Percentiles rank a stretch among this genome's conserved stretches.
Conservation (phyloP, 768 basidiomycete genomes). For the Mycena polygramma region DNA sequence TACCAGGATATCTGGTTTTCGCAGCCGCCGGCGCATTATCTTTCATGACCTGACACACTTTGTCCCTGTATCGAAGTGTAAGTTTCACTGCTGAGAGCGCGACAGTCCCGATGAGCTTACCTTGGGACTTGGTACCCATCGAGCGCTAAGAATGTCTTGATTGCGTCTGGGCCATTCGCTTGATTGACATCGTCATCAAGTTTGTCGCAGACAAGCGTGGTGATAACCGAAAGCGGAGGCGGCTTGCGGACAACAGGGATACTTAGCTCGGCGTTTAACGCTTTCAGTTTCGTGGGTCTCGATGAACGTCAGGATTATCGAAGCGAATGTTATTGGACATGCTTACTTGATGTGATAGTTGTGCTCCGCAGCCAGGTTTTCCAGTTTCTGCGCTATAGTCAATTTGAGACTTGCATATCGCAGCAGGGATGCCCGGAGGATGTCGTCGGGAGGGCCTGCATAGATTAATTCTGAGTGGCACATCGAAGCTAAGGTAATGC, state of each 20-base stretch:
- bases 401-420: not conserved
- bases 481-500: not conserved
- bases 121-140: constrained; percentile 13
- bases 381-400: not conserved
- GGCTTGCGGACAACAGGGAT: constrained; percentile 12
- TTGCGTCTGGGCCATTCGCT: too few relatives aligned
- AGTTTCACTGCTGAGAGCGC: not conserved
- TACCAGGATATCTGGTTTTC: not conserved
- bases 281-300: constrained; percentile 3
- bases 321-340: not conserved
- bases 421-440: not conserved
- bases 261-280: constrained; percentile 9
- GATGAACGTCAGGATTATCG: not conserved
- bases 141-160: constrained; percentile 2
- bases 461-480: not conserved
- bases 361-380: not conserved
- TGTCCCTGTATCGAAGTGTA: not conserved
- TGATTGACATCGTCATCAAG: constrained; percentile 9
- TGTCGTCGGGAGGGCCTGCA: constrained; percentile 1
- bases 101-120: too few relatives aligned
- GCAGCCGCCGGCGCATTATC: not conserved
- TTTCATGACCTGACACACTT: constrained; percentile 1
- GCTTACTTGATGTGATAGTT: not conserved
- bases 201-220: constrained; percentile 2
- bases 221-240: constrained; percentile 2